Evolutionary conservation across 192 early-diverging fungal genomes (phyloP).

Genomic region (Coemansia sp.): DNA sequence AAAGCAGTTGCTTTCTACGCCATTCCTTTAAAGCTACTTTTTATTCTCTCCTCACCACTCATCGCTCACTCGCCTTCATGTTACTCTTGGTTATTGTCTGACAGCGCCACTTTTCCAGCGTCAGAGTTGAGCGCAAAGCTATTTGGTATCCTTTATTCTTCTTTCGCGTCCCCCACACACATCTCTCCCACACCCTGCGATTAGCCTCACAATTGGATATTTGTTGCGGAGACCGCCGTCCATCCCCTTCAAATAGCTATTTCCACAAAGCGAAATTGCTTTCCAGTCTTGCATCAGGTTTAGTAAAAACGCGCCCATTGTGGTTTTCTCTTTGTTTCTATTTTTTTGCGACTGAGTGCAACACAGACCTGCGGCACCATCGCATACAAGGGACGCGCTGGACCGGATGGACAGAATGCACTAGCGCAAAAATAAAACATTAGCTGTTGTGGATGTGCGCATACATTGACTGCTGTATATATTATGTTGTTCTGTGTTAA

Average conservation of each 20-base stretch:
- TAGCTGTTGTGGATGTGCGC: background rate
- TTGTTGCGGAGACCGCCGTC: background rate
- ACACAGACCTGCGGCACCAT: background rate
- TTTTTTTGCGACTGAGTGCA: background rate
- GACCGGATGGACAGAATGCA: background rate
- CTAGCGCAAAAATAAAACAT: background rate
- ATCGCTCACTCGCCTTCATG: background rate
- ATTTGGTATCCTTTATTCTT: background rate
- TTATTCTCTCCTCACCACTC: background rate
- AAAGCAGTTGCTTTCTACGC: background rate
- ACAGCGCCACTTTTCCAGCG: background rate
- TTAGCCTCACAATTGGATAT: constrained; percentile 1
- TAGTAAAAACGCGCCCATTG: background rate
- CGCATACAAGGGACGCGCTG: background rate
- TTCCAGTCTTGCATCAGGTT: constrained; percentile 1
- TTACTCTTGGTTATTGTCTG: background rate
- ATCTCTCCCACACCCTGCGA: too few species aligned
- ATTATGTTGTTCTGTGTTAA: background rate
- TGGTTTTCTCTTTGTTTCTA: background rate
- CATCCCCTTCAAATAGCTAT: background rate
- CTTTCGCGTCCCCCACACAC: background rate
- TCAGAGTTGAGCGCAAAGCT: background rate
- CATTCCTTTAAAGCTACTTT: background rate
- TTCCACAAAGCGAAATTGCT: background rate
- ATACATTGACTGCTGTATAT: background rate